A percentile compares a stretch with the other conserved stretches of the same genome.
Evolutionary conservation across 768 basidiomycete genomes (phyloP).

Genomic region (Auriscalpium vulgare): DNA sequence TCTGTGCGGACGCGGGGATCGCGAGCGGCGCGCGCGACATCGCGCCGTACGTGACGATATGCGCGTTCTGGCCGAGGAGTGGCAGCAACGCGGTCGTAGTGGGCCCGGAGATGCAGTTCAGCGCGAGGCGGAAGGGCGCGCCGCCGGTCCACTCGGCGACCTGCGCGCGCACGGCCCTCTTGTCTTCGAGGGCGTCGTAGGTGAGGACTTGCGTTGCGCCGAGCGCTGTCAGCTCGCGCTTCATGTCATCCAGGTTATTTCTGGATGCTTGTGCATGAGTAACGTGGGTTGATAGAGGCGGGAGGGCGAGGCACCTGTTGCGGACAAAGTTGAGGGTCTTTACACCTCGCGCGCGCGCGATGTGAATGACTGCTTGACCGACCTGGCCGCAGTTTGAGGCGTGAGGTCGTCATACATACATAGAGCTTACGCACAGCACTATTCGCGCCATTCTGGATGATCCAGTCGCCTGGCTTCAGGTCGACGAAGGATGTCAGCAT

Average conservation of each 20-base stretch:
- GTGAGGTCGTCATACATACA: background rate
- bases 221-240: conserved; percentile 41
- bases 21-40: conserved; percentile 82
- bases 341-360: conserved; percentile 62
- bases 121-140: conserved; percentile 33
- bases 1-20: conserved; percentile 70
- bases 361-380: conserved; percentile 81
- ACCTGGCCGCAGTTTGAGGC: conserved; percentile 33
- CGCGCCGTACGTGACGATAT: conserved; percentile 82
- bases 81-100: conserved; percentile 63
- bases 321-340: conserved; percentile 82
- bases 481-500: conserved; percentile 68
- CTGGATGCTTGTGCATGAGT: conserved; percentile 24
- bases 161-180: conserved; percentile 34
- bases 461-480: conserved; percentile 65
- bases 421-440: conserved; percentile 49
- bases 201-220: conserved; percentile 76
- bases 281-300: background rate
- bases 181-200: conserved; percentile 65
- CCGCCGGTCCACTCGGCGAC: conserved; percentile 59
- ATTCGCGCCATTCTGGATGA: conserved; percentile 83
- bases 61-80: conserved; percentile 56
- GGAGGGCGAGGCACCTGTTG: conserved; percentile 38
- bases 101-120: conserved; percentile 60
- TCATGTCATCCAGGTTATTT: conserved; percentile 43